phyloP scores from a whole-genome alignment of 371 early-diverging fungal species.

The Coemansia sp. region DNA sequence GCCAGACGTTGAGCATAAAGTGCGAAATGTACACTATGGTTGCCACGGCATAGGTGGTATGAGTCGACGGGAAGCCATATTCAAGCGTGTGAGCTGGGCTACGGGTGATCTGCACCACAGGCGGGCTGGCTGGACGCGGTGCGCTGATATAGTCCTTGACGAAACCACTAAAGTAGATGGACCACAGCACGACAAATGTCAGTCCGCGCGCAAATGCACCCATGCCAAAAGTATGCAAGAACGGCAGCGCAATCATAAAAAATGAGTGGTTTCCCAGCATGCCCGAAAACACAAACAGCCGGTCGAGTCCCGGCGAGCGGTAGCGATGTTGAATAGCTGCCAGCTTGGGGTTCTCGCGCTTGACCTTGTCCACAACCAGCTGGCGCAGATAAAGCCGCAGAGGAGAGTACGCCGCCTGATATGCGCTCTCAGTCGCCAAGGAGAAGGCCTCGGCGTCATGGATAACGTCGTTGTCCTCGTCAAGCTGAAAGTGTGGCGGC shows the following conservation, averaged over 20 bases:
- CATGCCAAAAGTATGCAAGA: conserved; percentile 49
- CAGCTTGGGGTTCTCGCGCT: conserved; percentile 37
- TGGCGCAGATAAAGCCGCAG: conserved; percentile 25
- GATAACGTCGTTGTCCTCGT: conserved; percentile 35
- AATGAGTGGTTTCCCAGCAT: conserved; percentile 53
- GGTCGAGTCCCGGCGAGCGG: conserved; percentile 34
- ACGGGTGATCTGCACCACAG: conserved; percentile 48
- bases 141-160: conserved; percentile 53
- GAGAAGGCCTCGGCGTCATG: conserved; percentile 11
- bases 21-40: conserved; percentile 43
- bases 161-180: conserved; percentile 49
- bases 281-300: conserved; percentile 41
- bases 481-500: conserved; percentile 44
- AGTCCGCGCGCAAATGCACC: conserved; percentile 51
- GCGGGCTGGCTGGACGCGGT: conserved; percentile 51
- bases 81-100: conserved; percentile 50
- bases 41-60: conserved; percentile 51
- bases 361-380: conserved; percentile 29
- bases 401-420: conserved; percentile 41
- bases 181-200: conserved; percentile 47
- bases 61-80: conserved; percentile 55
- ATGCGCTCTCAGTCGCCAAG: conserved; percentile 36
- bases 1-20: conserved; percentile 38
- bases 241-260: conserved; percentile 50
- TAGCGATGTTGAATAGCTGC: conserved; percentile 25